Conservation (phyloP, 108 stramenopile species). For the Cyclotella cryptica region DNA sequence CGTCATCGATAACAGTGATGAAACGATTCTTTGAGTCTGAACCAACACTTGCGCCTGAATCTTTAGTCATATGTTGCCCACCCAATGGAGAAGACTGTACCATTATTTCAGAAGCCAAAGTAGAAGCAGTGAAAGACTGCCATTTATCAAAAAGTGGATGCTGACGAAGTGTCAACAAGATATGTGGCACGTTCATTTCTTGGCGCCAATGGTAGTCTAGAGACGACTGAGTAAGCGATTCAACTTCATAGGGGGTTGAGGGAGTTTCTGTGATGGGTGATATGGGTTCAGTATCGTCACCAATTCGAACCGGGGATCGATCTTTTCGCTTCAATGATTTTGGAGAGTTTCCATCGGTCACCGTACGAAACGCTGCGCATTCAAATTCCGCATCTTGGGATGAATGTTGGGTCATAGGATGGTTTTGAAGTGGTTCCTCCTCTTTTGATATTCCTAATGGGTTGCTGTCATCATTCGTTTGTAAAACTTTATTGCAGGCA, state of each 20-base stretch:
- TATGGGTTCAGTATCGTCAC: conserved; percentile 5
- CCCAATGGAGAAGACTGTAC: conserved; percentile 89
- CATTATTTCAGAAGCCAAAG: conserved; percentile 77
- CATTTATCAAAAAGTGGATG: conserved; percentile 71
- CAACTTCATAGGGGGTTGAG: conserved; percentile 17
- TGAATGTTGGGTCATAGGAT: background rate
- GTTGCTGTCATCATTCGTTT: background rate
- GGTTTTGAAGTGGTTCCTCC: background rate
- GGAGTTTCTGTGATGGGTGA: conserved; percentile 16
- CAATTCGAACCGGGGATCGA: conserved; percentile 13
- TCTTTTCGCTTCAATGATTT: conserved; percentile 25
- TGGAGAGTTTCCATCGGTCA: conserved; percentile 8
- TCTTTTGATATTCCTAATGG: background rate
- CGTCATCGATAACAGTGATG: conserved; percentile 50
- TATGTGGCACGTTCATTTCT: conserved; percentile 37
- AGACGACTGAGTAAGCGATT: conserved; percentile 22
- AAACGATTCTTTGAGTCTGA: conserved; percentile 55
- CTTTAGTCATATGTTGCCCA: conserved; percentile 49
- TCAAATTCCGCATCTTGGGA: conserved; percentile 3
- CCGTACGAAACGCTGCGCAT: conserved; percentile 1
- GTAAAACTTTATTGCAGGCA: conserved; percentile 56
- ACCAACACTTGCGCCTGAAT: conserved; percentile 40
- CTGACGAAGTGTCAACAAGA: conserved; percentile 37
- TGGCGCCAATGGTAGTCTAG: conserved; percentile 9
- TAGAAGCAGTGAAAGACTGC: conserved; percentile 76